Evolutionary conservation across 139 green algal species (phyloP).

Genomic region (Astrephomene gubernaculifera): DNA sequence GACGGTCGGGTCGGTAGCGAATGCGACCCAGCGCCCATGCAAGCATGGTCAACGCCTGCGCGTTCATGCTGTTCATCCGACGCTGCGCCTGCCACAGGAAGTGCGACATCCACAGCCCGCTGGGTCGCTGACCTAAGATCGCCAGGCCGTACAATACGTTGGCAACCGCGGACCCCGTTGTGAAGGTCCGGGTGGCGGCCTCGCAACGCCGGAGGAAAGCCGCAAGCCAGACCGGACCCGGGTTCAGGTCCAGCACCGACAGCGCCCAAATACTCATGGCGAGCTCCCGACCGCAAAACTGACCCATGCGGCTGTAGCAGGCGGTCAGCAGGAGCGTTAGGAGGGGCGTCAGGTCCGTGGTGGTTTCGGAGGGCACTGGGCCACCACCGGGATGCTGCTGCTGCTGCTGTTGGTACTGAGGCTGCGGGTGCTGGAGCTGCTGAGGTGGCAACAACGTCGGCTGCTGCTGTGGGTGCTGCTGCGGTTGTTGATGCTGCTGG

Average conservation of each 20-base stretch:
- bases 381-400: no score
- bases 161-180: neutral
- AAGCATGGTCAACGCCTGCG: conserved; percentile 26
- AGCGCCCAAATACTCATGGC: conserved; percentile 42
- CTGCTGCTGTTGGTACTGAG: no score
- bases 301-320: conserved; percentile 6
- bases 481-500: no score
- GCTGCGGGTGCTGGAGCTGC: no score
- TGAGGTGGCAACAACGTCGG: no score
- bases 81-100: conserved; percentile 51
- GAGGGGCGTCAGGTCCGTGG: no score
- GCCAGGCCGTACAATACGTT: conserved; percentile 25
- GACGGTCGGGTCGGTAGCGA: conserved; percentile 24
- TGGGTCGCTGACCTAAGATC: conserved; percentile 6
- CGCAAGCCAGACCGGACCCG: conserved; percentile 19
- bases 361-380: no score
- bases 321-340: conserved; percentile 17
- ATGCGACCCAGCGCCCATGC: conserved; percentile 47
- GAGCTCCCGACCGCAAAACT: conserved; percentile 36
- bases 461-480: no score
- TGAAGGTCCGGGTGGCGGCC: conserved; percentile 18
- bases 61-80: conserved; percentile 40
- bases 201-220: conserved; percentile 23
- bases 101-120: conserved; percentile 39
- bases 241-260: conserved; percentile 27